Conservation (phyloP, 2,329 filamentous ascomycete genomes). For the Pezicula neosporulosa region DNA sequence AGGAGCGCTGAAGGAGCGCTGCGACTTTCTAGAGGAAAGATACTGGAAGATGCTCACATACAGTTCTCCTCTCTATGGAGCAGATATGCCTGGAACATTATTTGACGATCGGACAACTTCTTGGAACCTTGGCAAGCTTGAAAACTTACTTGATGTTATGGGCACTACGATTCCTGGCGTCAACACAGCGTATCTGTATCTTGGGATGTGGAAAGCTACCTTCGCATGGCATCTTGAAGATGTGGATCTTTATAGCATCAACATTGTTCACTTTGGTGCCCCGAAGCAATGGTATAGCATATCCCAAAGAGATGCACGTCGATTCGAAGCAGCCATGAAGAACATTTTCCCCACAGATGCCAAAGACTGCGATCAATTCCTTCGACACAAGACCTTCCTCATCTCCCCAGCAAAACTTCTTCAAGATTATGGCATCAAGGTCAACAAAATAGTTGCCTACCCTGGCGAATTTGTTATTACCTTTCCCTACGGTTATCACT, state of each 20-base stretch:
- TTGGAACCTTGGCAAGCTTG: constrained; percentile 95
- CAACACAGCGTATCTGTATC: constrained; percentile 95
- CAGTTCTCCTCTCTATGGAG: constrained; percentile 90
- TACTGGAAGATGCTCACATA: constrained; percentile 99
- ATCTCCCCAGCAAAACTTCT: constrained; percentile 88
- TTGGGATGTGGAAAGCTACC: constrained; percentile 99
- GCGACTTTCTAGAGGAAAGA: constrained; percentile 86
- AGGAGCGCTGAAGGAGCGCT: constrained; percentile 84
- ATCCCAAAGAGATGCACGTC: constrained; percentile 87
- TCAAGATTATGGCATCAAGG: constrained; percentile 88
- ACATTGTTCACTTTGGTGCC: constrained; percentile 97
- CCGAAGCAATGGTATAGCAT: constrained; percentile 99
- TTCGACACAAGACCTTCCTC: constrained; percentile 95
- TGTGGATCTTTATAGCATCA: constrained; percentile 98
- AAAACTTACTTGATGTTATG: constrained; percentile 88
- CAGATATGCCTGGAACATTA: constrained; percentile 91
- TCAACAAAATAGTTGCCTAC: constrained; percentile 93
- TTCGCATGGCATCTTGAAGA: constrained; percentile 99
- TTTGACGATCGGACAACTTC: constrained; percentile 80
- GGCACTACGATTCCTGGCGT: constrained; percentile 96
- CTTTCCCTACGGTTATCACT: constrained; percentile 97
- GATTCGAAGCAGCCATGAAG: constrained; percentile 94
- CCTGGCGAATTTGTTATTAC: constrained; percentile 98
- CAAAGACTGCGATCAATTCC: constrained; percentile 92
- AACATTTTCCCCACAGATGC: constrained; percentile 92